Base-by-base conservation (phyloP, 768 basidiomycete genomes). In the Jaapia argillacea region DNA sequence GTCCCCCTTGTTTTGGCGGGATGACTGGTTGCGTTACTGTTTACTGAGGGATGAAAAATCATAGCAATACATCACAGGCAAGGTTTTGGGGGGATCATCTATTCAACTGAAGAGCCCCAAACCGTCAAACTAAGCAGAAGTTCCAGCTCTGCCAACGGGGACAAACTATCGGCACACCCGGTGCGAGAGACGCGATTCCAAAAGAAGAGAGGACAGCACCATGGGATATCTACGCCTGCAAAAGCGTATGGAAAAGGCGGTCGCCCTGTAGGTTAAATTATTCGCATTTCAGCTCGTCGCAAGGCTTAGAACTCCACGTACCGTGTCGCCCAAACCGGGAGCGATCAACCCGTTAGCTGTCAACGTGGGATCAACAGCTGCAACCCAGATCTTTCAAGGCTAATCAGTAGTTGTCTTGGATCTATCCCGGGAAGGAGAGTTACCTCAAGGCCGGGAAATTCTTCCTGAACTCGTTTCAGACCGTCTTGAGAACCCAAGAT, bases 281-380 rank as follows among this genome's bases (percentile, higher is more conserved):
- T 7, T 21, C 37, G 21, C 7, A 21, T 7, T 21, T 38, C 21
- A 38, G 37, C 37, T n/a, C n/a, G n/a, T n/a, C n/a, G n/a, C n/a
- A n/a, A n/a, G n/a, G n/a, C n/a, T n/a, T n/a, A n/a, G n/a, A n/a
- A n/a, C n/a, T n/a, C n/a, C 24, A 70, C 85, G 57, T 55, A 88
- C 89, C 21, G 87, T 79, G 61, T 96, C 93, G 4, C 93, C 93
- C 36, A 94, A 70, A 16, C 93, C 93, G 6, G 93, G 93, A n/a
- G 66, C 72, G 46, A 98, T 85, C 49, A 90, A 68, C 5, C 93
- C 94, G 14, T 85, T 73, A 0, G 49, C 36, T 0, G 87, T 92
- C 48, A 98, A 59, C 1, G 69, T 57, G 4, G 79, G 62, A 55
- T 96, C 92, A 7, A 93, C 74, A 1, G 79, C 86, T 16, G 85